Evolutionary conservation across 2,329 filamentous ascomycete genomes (phyloP).

Genomic region (Fusarium globosum): DNA sequence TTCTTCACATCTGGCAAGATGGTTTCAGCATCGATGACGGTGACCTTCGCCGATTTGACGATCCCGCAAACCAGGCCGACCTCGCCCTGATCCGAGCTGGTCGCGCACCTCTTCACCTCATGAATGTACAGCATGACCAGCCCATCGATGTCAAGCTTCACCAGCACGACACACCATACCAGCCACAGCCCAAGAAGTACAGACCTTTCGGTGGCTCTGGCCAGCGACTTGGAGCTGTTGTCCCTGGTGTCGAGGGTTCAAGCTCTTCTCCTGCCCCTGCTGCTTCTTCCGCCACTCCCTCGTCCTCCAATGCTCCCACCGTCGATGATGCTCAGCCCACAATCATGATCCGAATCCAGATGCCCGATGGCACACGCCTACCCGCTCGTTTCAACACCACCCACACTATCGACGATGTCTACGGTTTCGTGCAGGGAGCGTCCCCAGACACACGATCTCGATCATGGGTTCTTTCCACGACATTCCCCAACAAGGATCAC

Average conservation of each 20-base stretch:
- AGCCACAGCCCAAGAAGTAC: conserved; percentile 77
- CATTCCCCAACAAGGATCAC: conserved; percentile 85
- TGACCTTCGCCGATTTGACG: conserved; percentile 80
- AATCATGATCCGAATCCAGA: conserved; percentile 78
- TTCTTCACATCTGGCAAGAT: conserved; percentile 83
- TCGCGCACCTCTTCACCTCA: conserved; percentile 79
- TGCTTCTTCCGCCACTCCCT: conserved; percentile 45
- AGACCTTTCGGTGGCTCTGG: conserved; percentile 79
- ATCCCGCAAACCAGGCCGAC: conserved; percentile 77
- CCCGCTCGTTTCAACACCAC: conserved; percentile 85
- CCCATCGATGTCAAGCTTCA: conserved; percentile 83
- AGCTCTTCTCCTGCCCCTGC: conserved; percentile 29
- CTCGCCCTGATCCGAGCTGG: conserved; percentile 81
- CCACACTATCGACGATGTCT: conserved; percentile 81
- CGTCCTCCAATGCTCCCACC: conserved; percentile 49
- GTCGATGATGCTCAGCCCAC: conserved; percentile 76
- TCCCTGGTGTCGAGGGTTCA: conserved; percentile 65
- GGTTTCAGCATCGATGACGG: conserved; percentile 90
- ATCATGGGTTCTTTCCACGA: conserved; percentile 81
- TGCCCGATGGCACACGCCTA: conserved; percentile 80
- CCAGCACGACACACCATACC: conserved; percentile 78
- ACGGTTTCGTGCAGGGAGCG: conserved; percentile 76
- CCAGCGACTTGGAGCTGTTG: conserved; percentile 80
- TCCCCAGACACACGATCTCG: conserved; percentile 67
- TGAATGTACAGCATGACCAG: conserved; percentile 80